Percentiles rank a stretch among this genome's conserved stretches.
Conservation (phyloP, 108 stramenopile species). For the Cyclotella cryptica region DNA sequence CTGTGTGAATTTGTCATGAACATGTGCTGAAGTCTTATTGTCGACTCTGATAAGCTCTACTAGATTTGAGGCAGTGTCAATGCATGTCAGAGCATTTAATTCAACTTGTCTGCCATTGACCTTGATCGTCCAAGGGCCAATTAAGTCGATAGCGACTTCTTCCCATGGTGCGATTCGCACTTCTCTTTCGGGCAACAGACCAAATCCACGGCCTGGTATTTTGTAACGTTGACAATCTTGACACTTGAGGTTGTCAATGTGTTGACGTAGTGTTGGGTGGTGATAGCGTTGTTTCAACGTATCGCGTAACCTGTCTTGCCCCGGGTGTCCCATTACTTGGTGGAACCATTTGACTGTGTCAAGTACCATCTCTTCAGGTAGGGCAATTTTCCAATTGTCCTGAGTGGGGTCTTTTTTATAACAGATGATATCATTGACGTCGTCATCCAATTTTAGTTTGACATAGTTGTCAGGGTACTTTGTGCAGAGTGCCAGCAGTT, state of each 20-base stretch:
- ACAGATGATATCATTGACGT: slow-evolving; percentile 18
- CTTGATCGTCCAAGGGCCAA: slow-evolving; percentile 52
- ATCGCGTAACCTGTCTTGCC: not conserved
- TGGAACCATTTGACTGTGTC: not conserved
- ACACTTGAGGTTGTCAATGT: slow-evolving; percentile 12
- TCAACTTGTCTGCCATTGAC: slow-evolving; percentile 14
- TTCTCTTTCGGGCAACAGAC: no score
- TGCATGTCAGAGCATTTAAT: slow-evolving; percentile 52
- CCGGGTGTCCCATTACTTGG: no score
- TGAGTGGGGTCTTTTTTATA: slow-evolving; percentile 19
- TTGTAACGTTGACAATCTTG: slow-evolving; percentile 39
- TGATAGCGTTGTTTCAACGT: slow-evolving; percentile 12
- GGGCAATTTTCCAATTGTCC: slow-evolving; percentile 10
- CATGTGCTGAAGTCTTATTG: slow-evolving; percentile 31
- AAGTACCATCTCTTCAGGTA: slow-evolving; percentile 4
- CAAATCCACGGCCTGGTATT: no score
- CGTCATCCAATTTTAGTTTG: not conserved
- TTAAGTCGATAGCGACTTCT: slow-evolving; percentile 49
- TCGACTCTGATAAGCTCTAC: no score
- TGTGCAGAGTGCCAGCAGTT: slow-evolving; percentile 7
- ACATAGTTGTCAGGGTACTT: slow-evolving; percentile 9
- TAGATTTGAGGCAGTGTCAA: no score
- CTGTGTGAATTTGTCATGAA: slow-evolving; percentile 35
- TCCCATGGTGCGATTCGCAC: no score
- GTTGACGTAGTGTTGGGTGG: slow-evolving; percentile 8